Evolutionary conservation across 768 basidiomycete genomes (phyloP).

Genomic region (Antrodiella citrinella): DNA sequence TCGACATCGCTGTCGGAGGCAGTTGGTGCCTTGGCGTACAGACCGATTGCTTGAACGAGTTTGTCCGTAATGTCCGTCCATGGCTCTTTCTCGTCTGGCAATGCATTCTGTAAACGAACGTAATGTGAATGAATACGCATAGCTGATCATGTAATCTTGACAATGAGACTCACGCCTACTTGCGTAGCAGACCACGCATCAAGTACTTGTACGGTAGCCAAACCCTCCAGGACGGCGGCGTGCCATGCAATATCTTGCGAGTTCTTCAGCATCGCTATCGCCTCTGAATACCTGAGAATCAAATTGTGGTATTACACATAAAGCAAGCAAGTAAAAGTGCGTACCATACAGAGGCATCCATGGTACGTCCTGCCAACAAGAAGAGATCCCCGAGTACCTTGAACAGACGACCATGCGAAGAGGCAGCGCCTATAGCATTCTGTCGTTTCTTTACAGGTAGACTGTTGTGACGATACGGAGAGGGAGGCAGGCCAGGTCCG

Average conservation of each 20-base stretch:
- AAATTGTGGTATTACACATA: conserved; percentile 13
- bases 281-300: conserved; percentile 71
- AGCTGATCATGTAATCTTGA: background rate
- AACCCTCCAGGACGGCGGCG: conserved; percentile 78
- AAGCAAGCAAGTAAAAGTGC: conserved; percentile 9
- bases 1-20: conserved; percentile 40
- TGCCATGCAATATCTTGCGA: conserved; percentile 83
- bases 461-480: conserved; percentile 43
- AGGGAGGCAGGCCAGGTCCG: conserved; percentile 24
- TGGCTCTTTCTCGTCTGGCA: conserved; percentile 50
- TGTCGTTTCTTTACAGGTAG: conserved; percentile 55
- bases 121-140: conserved; percentile 6
- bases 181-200: conserved; percentile 80
- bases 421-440: conserved; percentile 56
- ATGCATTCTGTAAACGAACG: conserved; percentile 50
- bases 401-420: conserved; percentile 78
- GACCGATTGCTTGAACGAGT: conserved; percentile 47
- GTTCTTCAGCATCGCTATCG: conserved; percentile 65
- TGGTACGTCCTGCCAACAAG: conserved; percentile 75
- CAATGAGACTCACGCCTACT: conserved; percentile 15
- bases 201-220: conserved; percentile 70
- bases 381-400: conserved; percentile 88
- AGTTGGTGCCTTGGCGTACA: conserved; percentile 55
- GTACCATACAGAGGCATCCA: conserved; percentile 78
- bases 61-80: conserved; percentile 75